Base-by-base conservation (phyloP, 768 basidiomycete genomes). In the Lactarius evosmus region DNA sequence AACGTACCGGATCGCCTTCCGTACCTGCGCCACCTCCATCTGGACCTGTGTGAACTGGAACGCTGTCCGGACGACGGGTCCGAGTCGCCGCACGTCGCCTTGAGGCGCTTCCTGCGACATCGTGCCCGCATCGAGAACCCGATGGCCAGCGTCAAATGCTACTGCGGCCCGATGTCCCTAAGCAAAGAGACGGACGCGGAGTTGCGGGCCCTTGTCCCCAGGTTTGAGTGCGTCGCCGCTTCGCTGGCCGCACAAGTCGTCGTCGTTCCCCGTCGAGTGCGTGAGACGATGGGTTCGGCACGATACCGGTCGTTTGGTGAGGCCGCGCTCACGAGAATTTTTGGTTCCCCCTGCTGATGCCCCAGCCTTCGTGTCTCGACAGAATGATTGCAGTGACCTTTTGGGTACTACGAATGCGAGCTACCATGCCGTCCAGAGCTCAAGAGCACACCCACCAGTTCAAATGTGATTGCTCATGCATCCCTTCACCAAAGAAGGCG, bases 1-100 rank as follows among this genome's bases (percentile, higher is more conserved):
- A 57, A 56, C 14, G 27, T 27, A 17, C 62, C 62, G 62, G 51
- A 58, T 63, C 51, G 33, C 58, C 62, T 46, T 22, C 57, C 51
- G 33, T 32, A 50, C 55, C 29, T 57, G 22, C 55, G 27, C 16
- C 25, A 63, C 44, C 38, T 53, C 50, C 32, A 17, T 53, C 40
- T 53, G 25, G 50, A 53, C 38, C 11, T 7, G 27, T 40, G 56
- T 22, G 49, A 57, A 8, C 56, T 62, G 8, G 62, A 58, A 17
- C 30, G 17, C 14, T 17, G 11, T 25, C n/a, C 38, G 40, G 52
- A 33, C 25, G 51, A 44, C 16, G 56, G 57, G 11, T 27, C 62
- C 57, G 56, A 58, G 32, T 19, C 2, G 40, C 44, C 40, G 40
- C 34, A 53, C 36, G 50, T 12, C 17, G 5, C 33, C 25, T 56